A percentile compares a stretch with the other conserved stretches of the same genome.
Evolutionary conservation across 192 early-diverging fungal genomes (phyloP).

Genomic region (Backusella sp.): DNA sequence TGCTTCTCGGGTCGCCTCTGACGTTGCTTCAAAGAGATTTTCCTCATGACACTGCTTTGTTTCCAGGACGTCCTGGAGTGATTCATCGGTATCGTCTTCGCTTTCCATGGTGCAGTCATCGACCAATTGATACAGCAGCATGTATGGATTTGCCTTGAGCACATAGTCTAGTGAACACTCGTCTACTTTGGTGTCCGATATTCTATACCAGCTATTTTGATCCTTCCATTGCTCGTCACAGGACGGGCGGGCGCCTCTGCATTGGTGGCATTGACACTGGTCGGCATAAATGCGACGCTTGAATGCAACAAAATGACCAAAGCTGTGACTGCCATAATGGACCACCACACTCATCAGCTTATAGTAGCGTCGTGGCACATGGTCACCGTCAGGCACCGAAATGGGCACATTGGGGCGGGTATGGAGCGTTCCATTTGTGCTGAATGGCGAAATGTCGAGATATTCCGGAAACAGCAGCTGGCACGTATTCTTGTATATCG

Average conservation of each 20-base stretch:
- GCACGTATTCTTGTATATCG: conserved; percentile 78
- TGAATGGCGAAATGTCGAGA: conserved; percentile 71
- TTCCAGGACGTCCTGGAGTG: background rate
- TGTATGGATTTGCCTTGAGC: conserved; percentile 69
- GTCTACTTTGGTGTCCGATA: conserved; percentile 72
- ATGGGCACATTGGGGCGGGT: conserved; percentile 58
- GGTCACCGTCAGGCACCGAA: conserved; percentile 22
- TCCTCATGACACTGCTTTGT: background rate
- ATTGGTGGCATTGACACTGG: conserved; percentile 25
- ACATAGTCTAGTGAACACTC: conserved; percentile 55
- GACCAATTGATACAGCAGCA: conserved; percentile 62
- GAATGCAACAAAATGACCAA: conserved; percentile 77
- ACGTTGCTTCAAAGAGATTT: background rate
- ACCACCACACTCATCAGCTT: conserved; percentile 64
- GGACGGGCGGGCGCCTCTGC: conserved; percentile 26
- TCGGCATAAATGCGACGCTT: conserved; percentile 48
- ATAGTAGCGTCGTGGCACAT: conserved; percentile 42
- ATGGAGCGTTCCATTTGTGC: conserved; percentile 57
- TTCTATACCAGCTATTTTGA: conserved; percentile 60
- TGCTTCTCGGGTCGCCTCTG: background rate
- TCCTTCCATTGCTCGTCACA: conserved; percentile 1
- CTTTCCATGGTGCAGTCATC: background rate
- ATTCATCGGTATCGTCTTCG: background rate
- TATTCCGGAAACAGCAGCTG: conserved; percentile 79
- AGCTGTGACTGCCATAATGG: conserved; percentile 73